Evolutionary conservation across 495 filamentous ascomycete species (phyloP).

Genomic region (Usnea hakonensis): DNA sequence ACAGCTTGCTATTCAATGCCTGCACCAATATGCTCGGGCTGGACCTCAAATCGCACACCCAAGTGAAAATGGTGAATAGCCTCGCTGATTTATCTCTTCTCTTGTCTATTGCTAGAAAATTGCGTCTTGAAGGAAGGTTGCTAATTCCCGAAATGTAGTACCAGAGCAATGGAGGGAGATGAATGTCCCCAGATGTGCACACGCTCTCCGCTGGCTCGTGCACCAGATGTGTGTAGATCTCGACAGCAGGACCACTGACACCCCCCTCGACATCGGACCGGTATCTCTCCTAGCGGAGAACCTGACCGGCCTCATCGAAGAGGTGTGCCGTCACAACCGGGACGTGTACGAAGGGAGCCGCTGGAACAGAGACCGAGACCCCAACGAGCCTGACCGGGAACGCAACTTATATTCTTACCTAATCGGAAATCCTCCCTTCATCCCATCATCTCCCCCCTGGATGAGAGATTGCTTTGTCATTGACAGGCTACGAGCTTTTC

Average conservation of each 20-base stretch:
- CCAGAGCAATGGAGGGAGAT: conserved; percentile 12
- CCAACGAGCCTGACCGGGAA: conserved; percentile 40
- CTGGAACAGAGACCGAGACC: conserved; percentile 34
- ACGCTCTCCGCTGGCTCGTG: conserved; percentile 31
- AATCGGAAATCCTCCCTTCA: conserved; percentile 29
- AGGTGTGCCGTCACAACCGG: conserved; percentile 39
- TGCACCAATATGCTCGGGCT: conserved; percentile 38
- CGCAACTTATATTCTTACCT: conserved; percentile 45
- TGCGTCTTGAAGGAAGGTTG: no score
- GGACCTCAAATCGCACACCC: conserved; percentile 24
- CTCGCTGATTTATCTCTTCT: no score
- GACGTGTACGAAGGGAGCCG: conserved; percentile 37
- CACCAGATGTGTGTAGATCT: conserved; percentile 35
- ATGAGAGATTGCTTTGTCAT: conserved; percentile 37
- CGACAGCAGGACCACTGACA: conserved; percentile 32
- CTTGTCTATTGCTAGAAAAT: no score
- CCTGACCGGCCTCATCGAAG: conserved; percentile 38
- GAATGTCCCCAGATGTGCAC: conserved; percentile 32
- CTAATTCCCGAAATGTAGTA: no score
- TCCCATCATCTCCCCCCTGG: conserved; percentile 17
- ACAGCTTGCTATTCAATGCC: conserved; percentile 31
- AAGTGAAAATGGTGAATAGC: conserved; percentile 1
- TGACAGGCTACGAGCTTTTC: conserved; percentile 35
- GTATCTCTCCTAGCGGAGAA: conserved; percentile 26
- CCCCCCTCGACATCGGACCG: conserved; percentile 29